Evolutionary conservation across 257 asterid species (phyloP), one percentile per base, ranked within the genome.

Genomic region (Rubia yunnanensis): DNA sequence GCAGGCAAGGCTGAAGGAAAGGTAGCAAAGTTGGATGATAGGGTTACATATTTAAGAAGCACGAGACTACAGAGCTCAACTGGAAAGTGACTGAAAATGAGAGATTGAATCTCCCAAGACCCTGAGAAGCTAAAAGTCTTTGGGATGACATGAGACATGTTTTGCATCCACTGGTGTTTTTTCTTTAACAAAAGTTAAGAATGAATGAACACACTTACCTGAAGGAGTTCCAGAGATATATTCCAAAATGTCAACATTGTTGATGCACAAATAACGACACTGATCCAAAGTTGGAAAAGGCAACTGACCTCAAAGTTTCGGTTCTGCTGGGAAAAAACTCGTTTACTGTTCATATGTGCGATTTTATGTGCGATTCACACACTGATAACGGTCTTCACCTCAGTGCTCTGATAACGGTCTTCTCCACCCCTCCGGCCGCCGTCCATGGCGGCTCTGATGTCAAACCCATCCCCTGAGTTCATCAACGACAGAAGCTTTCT

Each of bases 41-140:
- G 41, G 14, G 61, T 32, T 18, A 70, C 38, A 56, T 65, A 65
- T 28, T 59, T 70, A 11, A 75, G 52, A 8, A 50, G 69, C 22
- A 39, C 39, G 1, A 59, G 70, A 5, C 58, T 7, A 9, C 14
- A 8, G 3, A 70, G 48, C 23, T 62, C 46, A 3, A 23, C 26
- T 27, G 74, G 66, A 24, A 62, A 61, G 0, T n/a, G 27, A 2
- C 30, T 10, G n/a, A 78, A 78, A 13, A 66, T 76, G 58, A 80
- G 53, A 41, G 73, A 70, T 56, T 36, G 64, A 44, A 70, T 56
- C 44, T 80, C 88, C 4, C 8, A 80, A 28, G 18, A 82, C 83
- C 35, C 85, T 48, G 0, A 84, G 78, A 74, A 76, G 38, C 0
- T 24, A 9, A 64, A 79, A 84, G 22, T 41, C 10, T 20, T 31